Evolutionary conservation across 306 rosid genomes (phyloP).

Genomic region (Trifolium pratense): DNA sequence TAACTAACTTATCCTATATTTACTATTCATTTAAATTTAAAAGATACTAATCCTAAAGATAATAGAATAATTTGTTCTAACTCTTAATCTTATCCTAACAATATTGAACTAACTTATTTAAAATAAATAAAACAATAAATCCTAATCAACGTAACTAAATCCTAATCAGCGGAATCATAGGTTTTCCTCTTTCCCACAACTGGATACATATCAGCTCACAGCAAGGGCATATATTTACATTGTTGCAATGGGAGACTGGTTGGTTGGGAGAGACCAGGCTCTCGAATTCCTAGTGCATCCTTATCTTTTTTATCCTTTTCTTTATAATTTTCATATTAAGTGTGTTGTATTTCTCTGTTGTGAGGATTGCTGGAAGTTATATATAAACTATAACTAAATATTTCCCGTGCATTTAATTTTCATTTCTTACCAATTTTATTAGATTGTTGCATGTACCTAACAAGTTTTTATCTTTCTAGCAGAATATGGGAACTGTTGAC

Average conservation of each 20-base stretch:
- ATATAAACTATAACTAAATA: not conserved
- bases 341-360: not conserved
- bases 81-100: no score
- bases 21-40: no score
- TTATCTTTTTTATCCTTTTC: not conserved
- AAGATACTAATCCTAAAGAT: no score
- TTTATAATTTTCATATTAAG: not conserved
- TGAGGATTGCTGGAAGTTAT: constrained; percentile 6
- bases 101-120: no score
- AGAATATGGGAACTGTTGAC: constrained; percentile 53
- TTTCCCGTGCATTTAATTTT: not conserved
- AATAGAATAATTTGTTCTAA: no score
- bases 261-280: constrained; percentile 5
- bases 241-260: constrained; percentile 7
- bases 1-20: no score
- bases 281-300: not conserved
- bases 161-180: no score
- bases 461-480: constrained; percentile 32
- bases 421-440: not conserved
- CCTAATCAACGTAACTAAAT: no score
- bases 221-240: constrained; percentile 10
- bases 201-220: no score
- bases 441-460: constrained; percentile 35
- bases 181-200: no score
- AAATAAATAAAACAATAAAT: no score